Percentiles rank a stretch among this genome's conserved stretches.
Evolutionary conservation across 495 filamentous ascomycete species (phyloP).

Genomic region (Cercophora sp.): DNA sequence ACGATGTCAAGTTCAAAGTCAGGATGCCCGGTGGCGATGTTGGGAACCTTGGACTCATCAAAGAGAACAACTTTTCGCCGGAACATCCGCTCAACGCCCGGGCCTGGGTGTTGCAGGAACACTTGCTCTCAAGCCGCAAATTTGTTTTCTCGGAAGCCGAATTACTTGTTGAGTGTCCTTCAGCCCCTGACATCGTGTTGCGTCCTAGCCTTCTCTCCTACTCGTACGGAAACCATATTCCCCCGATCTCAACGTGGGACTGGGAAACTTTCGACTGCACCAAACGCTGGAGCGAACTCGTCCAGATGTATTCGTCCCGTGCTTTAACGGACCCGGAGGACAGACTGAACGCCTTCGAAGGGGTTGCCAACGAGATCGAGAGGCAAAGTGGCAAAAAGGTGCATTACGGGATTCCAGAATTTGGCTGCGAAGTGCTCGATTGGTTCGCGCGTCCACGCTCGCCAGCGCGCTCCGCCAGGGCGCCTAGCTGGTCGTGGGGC

Average conservation of each 20-base stretch:
- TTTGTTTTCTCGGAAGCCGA: not conserved
- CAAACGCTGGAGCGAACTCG: not conserved
- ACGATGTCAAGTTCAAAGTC: not conserved
- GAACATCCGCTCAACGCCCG: not conserved
- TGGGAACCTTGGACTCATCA: not conserved
- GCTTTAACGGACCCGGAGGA: not conserved
- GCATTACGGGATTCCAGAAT: not conserved
- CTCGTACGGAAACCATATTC: not conserved
- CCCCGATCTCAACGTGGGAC: not conserved
- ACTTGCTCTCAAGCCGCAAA: not conserved
- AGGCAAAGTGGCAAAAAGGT: not conserved
- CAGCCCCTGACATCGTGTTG: not conserved
- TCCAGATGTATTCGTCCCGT: not conserved
- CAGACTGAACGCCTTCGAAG: not conserved
- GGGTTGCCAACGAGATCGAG: not conserved
- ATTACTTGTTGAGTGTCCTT: not conserved
- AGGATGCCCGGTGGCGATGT: not conserved
- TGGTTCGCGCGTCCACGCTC: not conserved
- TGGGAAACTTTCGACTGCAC: not conserved
- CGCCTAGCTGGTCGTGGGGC: not conserved
- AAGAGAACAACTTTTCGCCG: not conserved
- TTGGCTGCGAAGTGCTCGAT: not conserved
- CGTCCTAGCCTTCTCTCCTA: not conserved
- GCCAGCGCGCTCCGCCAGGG: not conserved
- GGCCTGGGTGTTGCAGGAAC: not conserved